Conservation (phyloP, 495 filamentous ascomycete species). For the Penicillium nucicola region DNA sequence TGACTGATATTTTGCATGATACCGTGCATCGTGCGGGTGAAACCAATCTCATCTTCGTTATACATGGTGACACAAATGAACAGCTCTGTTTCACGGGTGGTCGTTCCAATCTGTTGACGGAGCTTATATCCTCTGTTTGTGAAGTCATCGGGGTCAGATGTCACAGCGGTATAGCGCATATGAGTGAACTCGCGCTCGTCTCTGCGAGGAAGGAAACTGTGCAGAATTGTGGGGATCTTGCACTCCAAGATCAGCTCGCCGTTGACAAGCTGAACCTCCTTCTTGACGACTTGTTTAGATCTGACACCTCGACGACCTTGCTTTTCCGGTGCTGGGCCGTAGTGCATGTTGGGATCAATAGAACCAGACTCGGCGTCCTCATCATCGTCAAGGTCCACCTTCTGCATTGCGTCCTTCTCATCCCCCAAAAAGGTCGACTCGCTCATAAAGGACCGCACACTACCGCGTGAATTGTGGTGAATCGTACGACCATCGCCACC, state of each 20-base stretch:
- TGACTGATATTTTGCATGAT: slow-evolving; percentile 98
- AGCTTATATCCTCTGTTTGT: slow-evolving; percentile 84
- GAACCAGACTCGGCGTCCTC: slow-evolving; percentile 36
- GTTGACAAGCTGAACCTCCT: slow-evolving; percentile 93
- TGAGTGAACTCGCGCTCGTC: slow-evolving; percentile 97
- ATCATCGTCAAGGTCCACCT: slow-evolving; percentile 41
- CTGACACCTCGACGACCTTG: slow-evolving; percentile 84
- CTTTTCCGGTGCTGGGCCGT: slow-evolving; percentile 81
- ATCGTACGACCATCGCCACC: slow-evolving; percentile 56
- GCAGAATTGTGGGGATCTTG: slow-evolving; percentile 96
- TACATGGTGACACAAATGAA: slow-evolving; percentile 99
- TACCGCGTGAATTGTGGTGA: slow-evolving; percentile 37
- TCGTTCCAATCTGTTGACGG: slow-evolving; percentile 88
- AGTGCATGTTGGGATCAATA: slow-evolving; percentile 56
- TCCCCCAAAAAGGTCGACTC: slow-evolving; percentile 62
- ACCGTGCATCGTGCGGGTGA: slow-evolving; percentile 97
- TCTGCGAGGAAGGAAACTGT: slow-evolving; percentile 87
- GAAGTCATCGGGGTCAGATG: slow-evolving; percentile 96
- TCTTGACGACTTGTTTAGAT: slow-evolving; percentile 83
- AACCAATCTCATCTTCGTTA: slow-evolving; percentile 95
- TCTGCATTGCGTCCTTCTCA: slow-evolving; percentile 43
- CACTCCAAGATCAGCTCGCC: slow-evolving; percentile 97
- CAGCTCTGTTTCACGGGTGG: slow-evolving; percentile 89
- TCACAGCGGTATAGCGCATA: slow-evolving; percentile 99
- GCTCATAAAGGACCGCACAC: slow-evolving; percentile 60